phyloP scores from a whole-genome alignment of 441 rosid species.

The Cnidoscolus chayamansa region DNA sequence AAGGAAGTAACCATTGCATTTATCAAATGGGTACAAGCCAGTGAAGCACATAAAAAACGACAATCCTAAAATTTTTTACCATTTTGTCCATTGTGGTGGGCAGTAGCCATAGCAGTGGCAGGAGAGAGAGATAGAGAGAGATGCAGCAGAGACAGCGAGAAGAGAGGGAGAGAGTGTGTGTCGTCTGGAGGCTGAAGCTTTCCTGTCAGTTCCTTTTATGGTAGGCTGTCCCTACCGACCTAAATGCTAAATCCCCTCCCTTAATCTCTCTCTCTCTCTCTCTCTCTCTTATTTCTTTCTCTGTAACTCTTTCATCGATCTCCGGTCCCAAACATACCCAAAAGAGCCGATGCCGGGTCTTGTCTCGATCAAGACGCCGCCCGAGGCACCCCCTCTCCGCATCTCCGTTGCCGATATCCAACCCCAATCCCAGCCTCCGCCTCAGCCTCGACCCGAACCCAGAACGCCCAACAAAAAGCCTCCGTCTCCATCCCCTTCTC shows the following conservation, averaged over 20 bases:
- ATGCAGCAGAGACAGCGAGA: neutral
- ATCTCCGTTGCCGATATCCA: slow-evolving; percentile 56
- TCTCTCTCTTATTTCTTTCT: slow-evolving; percentile 26
- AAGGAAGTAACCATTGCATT: too few species aligned
- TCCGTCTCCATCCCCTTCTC: slow-evolving; percentile 55
- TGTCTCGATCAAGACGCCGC: slow-evolving; percentile 75
- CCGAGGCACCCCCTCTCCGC: slow-evolving; percentile 61
- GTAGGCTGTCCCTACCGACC: slow-evolving; percentile 21
- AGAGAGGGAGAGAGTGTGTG: neutral
- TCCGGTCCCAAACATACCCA: slow-evolving; percentile 4
- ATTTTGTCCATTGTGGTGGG: neutral
- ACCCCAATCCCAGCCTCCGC: slow-evolving; percentile 31
- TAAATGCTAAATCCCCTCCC: neutral
- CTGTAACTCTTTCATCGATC: neutral
- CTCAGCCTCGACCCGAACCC: slow-evolving; percentile 46
- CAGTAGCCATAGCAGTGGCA: neutral
- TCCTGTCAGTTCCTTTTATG: slow-evolving; percentile 24
- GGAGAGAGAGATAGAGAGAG: neutral
- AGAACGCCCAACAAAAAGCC: slow-evolving; percentile 30
- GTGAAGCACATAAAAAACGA: neutral
- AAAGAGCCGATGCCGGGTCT: slow-evolving; percentile 70
- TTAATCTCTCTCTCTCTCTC: neutral
- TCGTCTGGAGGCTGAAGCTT: slow-evolving; percentile 12
- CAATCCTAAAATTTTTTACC: neutral
- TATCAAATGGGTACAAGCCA: too few species aligned